Evolutionary conservation across 2,329 filamentous ascomycete species (phyloP).

Genomic region (Colletotrichum liaoningense): DNA sequence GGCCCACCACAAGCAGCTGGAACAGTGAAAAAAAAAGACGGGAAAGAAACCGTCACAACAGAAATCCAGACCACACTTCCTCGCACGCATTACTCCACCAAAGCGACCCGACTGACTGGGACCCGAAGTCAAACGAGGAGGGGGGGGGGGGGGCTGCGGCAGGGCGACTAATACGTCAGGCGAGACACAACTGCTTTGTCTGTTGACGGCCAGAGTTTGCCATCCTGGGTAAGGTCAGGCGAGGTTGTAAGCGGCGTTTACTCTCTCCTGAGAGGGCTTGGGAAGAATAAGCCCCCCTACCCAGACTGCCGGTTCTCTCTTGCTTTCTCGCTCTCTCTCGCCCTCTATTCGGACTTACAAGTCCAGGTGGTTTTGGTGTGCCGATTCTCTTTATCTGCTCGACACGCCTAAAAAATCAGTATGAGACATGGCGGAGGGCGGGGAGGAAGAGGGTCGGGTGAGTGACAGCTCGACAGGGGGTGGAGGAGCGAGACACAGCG

Average conservation of each 20-base stretch:
- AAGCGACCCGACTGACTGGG: slow-evolving; percentile 21
- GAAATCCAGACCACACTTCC: slow-evolving; percentile 12
- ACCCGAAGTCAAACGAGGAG: slow-evolving; percentile 9
- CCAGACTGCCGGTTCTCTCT: slow-evolving; percentile 25
- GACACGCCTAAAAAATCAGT: not conserved
- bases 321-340: not conserved
- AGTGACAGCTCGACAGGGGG: slow-evolving; percentile 14
- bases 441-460: not conserved
- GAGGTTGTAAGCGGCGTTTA: not conserved
- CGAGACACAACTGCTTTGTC: slow-evolving; percentile 33
- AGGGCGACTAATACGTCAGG: slow-evolving; percentile 29
- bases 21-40: not conserved
- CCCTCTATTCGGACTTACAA: not conserved
- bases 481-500: not conserved
- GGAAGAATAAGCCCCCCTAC: not conserved
- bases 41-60: slow-evolving; percentile 15
- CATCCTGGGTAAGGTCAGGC: slow-evolving; percentile 1
- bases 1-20: not conserved
- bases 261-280: not conserved
- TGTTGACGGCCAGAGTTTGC: slow-evolving; percentile 7
- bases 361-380: not conserved
- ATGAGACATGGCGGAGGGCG: slow-evolving; percentile 32
- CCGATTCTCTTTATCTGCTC: slow-evolving; percentile 15
- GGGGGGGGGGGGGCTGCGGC: slow-evolving; percentile 8
- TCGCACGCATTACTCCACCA: not conserved